phyloP scores from a whole-genome alignment of 106 monocot genomes.

The Dioscorea zingiberensis region DNA sequence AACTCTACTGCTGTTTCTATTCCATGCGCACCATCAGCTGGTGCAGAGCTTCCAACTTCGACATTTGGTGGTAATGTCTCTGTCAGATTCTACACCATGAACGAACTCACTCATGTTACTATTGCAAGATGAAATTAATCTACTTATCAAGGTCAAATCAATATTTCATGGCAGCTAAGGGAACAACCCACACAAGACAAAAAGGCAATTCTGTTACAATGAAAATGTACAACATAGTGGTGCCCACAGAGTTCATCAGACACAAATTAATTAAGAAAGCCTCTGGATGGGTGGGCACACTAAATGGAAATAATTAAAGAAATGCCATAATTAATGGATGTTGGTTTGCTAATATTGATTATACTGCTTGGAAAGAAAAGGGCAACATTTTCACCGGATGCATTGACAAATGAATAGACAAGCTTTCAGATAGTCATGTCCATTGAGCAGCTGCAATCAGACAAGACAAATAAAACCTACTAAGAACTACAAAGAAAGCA shows the following conservation, averaged over 20 bases:
- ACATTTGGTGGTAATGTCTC: background rate
- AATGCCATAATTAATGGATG: background rate
- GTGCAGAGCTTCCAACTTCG: background rate
- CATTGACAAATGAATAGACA: too few relatives aligned
- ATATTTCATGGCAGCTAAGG: background rate
- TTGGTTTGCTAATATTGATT: too few relatives aligned
- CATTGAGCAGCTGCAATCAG: too few relatives aligned
- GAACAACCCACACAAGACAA: background rate
- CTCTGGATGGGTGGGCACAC: background rate
- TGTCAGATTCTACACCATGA: background rate
- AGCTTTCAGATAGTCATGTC: too few relatives aligned
- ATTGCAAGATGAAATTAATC: background rate
- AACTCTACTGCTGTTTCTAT: constrained; percentile 7
- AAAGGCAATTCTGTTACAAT: too few relatives aligned
- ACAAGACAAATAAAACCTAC: too few relatives aligned
- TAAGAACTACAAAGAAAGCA: too few relatives aligned
- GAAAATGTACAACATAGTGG: too few relatives aligned
- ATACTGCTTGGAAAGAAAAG: too few relatives aligned
- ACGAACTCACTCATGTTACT: background rate
- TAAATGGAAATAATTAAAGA: background rate
- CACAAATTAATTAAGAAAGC: background rate
- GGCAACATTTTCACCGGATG: too few relatives aligned
- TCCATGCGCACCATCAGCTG: constrained; percentile 4
- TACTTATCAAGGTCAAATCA: background rate
- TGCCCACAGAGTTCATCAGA: too few relatives aligned